These are phyloP conservation scores for Aspergillus quadrilineatus DNA, from an alignment of 2,329 filamentous ascomycete genomes.

Conservation along the genomic window DNA sequence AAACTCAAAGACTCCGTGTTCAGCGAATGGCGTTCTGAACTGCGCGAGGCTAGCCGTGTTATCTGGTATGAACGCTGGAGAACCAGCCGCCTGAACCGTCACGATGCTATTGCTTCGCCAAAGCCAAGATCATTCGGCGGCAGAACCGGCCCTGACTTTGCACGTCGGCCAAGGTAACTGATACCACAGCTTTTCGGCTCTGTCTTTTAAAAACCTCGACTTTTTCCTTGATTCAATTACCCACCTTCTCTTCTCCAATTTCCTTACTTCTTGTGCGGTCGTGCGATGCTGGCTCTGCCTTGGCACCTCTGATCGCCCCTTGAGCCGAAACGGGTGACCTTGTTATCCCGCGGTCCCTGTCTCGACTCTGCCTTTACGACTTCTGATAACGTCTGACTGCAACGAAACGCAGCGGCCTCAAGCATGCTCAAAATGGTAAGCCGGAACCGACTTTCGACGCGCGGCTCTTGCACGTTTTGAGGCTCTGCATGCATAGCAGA, in stretches of 20 bases:
- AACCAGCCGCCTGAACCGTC: constrained; percentile 52
- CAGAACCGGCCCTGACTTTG: constrained; percentile 29
- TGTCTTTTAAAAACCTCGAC: constrained; percentile 2
- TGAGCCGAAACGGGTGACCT: background rate
- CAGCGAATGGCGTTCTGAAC: constrained; percentile 84
- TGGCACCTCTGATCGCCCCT: background rate
- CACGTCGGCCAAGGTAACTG: constrained; percentile 13
- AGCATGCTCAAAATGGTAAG: background rate
- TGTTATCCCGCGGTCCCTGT: background rate
- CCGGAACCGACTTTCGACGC: background rate
- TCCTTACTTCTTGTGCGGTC: background rate
- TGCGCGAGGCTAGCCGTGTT: constrained; percentile 85
- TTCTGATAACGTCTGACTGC: background rate
- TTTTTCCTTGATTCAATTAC: constrained; percentile 8
- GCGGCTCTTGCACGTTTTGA: background rate
- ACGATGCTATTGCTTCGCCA: constrained; percentile 21
- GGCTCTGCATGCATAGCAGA: background rate
- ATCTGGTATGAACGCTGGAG: constrained; percentile 97
- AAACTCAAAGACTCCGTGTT: constrained; percentile 90
- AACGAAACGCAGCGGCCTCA: background rate
- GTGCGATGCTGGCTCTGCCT: background rate
- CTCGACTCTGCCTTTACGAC: background rate
- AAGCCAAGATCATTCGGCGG: constrained; percentile 29
- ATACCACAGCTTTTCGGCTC: background rate
- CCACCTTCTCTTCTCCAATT: background rate